A percentile compares a stretch with the other conserved stretches of the same genome.
phyloP scores from a whole-genome alignment of 2,329 filamentous ascomycete genomes.

The Aspergillus awamori region DNA sequence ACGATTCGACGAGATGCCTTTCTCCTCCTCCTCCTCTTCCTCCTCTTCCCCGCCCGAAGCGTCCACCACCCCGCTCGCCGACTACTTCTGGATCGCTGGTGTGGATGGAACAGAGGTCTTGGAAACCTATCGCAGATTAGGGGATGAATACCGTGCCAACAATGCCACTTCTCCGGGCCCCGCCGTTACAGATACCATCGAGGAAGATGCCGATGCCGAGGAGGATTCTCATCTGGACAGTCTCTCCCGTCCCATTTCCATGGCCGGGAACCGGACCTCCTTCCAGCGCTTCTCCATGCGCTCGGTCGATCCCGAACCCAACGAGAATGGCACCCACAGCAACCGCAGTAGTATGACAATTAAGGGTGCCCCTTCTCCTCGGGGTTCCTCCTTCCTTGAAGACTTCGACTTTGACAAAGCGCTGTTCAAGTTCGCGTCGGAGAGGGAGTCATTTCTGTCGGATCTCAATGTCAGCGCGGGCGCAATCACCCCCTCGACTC shows the following conservation, averaged over 20 bases:
- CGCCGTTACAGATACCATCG: conserved; percentile 60
- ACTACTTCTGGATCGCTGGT: conserved; percentile 67
- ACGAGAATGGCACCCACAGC: conserved; percentile 55
- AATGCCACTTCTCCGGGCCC: conserved; percentile 39
- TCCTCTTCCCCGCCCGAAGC: conserved; percentile 39
- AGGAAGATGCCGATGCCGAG: conserved; percentile 62
- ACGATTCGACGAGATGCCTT: conserved; percentile 34
- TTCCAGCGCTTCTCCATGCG: conserved; percentile 50
- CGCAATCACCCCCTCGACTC: conserved; percentile 67
- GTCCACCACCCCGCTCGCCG: conserved; percentile 60
- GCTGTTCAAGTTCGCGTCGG: conserved; percentile 90
- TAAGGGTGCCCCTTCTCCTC: conserved; percentile 44
- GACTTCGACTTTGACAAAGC: conserved; percentile 95
- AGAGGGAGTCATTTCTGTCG: conserved; percentile 89
- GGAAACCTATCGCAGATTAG: conserved; percentile 46
- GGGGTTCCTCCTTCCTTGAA: conserved; percentile 49
- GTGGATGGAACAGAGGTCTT: conserved; percentile 51
- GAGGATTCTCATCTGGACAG: conserved; percentile 38
- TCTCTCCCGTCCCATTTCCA: conserved; percentile 47
- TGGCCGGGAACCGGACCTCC: conserved; percentile 40
- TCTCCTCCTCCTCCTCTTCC: conserved; percentile 26
- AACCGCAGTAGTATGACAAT: conserved; percentile 68
- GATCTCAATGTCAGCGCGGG: conserved; percentile 89
- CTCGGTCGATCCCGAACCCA: conserved; percentile 51
- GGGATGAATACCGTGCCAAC: conserved; percentile 46